These are phyloP conservation scores for Boletellus sp. DNA, from an alignment of 1,284 basidiomycete species.

Conservation along the genomic window DNA sequence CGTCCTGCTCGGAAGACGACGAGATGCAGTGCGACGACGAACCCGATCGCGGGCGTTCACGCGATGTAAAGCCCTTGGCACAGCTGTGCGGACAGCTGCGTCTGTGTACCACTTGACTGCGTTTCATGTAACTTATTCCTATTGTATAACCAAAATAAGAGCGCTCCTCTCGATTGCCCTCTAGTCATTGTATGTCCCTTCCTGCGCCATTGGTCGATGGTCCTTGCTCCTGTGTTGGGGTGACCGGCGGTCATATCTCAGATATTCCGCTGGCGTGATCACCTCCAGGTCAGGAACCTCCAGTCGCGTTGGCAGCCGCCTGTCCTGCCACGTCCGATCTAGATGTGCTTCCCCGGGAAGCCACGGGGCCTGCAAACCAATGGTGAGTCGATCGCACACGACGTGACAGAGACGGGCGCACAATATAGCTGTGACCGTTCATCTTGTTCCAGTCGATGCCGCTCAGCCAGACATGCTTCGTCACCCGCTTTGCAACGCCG, in stretches of 20 bases:
- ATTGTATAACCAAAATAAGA: too few relatives aligned
- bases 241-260: slow-evolving; percentile 35
- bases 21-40: slow-evolving; percentile 17
- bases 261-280: slow-evolving; percentile 14
- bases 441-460: slow-evolving; percentile 46
- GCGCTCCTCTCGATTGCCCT: too few relatives aligned
- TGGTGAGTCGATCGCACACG: neutral
- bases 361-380: slow-evolving; percentile 30
- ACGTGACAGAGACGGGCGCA: slow-evolving; percentile 28
- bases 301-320: slow-evolving; percentile 18
- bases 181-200: too few relatives aligned
- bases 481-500: slow-evolving; percentile 36
- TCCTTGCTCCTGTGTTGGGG: slow-evolving; percentile 22
- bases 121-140: too few relatives aligned
- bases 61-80: slow-evolving; percentile 18
- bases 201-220: neutral
- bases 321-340: slow-evolving; percentile 25
- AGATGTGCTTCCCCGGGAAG: slow-evolving; percentile 22
- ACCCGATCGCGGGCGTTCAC: slow-evolving; percentile 24
- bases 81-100: slow-evolving; percentile 19
- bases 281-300: slow-evolving; percentile 23
- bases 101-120: slow-evolving; percentile 12
- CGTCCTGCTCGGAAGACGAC: slow-evolving; percentile 20
- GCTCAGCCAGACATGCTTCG: slow-evolving; percentile 38
- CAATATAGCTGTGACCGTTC: slow-evolving; percentile 38